These are phyloP conservation scores for Pestalotiopsis fici DNA, from an alignment of 2,329 filamentous ascomycete species.

Conservation along the genomic window DNA sequence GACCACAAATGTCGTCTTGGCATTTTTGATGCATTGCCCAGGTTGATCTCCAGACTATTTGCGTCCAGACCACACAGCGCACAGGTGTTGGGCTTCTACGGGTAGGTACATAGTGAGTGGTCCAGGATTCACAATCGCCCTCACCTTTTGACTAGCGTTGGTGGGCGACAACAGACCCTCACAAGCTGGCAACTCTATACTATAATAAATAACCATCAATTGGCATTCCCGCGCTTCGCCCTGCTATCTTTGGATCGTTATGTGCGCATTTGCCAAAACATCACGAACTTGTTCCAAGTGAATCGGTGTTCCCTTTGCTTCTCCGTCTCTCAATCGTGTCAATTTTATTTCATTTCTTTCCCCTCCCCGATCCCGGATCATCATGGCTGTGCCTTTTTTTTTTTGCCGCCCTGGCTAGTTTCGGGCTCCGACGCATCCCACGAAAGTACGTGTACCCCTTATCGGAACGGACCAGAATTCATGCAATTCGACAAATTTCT, in stretches of 20 bases:
- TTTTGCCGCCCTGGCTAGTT: neutral
- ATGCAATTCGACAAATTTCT: neutral
- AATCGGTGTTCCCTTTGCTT: neutral
- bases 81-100: neutral
- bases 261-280: neutral
- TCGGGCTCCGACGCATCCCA: conserved; percentile 1
- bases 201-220: neutral
- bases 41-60: conserved; percentile 2
- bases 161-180: neutral
- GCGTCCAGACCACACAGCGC: neutral
- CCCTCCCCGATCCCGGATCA: neutral
- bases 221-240: neutral
- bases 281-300: neutral
- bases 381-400: neutral
- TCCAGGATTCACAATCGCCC: neutral
- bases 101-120: neutral
- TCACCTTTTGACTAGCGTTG: neutral
- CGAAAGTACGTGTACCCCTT: neutral
- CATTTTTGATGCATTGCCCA: neutral
- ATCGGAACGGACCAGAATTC: neutral
- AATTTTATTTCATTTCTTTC: no score
- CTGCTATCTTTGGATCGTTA: neutral
- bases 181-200: neutral
- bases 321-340: neutral
- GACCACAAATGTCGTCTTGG: neutral